Conservation (phyloP, 345 rosid species). For the Gossypium mustelinum region DNA sequence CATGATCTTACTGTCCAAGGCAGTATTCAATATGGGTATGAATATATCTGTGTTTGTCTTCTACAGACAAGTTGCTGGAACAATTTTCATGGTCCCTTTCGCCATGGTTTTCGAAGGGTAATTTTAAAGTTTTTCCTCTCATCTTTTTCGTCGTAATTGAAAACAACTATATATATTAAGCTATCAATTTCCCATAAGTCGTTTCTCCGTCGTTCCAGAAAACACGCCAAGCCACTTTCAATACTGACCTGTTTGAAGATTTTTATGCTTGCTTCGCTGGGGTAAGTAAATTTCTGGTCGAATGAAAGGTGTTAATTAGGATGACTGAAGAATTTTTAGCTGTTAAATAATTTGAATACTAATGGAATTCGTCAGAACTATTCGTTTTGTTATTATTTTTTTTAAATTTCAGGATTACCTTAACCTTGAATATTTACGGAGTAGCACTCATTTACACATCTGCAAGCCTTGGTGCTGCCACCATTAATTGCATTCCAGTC, state of each 20-base stretch:
- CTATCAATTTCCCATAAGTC: neutral
- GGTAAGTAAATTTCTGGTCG: slow-evolving; percentile 4
- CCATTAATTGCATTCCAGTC: slow-evolving; percentile 19
- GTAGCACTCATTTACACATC: slow-evolving; percentile 20
- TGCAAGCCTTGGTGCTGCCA: slow-evolving; percentile 17
- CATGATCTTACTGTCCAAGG: slow-evolving; percentile 25
- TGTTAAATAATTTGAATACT: neutral
- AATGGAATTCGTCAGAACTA: neutral
- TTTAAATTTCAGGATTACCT: slow-evolving; percentile 14
- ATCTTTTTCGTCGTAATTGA: neutral
- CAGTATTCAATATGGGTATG: slow-evolving; percentile 23
- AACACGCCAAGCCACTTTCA: slow-evolving; percentile 9
- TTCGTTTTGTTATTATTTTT: neutral
- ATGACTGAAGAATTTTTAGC: too few species aligned
- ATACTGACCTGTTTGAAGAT: slow-evolving; percentile 15
- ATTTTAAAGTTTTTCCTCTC: neutral
- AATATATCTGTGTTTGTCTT: slow-evolving; percentile 24
- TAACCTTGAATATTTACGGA: slow-evolving; percentile 11
- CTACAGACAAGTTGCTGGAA: slow-evolving; percentile 24
- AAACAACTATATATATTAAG: too few species aligned
- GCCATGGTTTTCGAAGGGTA: slow-evolving; percentile 13
- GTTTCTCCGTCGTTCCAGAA: slow-evolving; percentile 4
- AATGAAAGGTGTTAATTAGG: too few species aligned
- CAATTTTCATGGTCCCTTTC: slow-evolving; percentile 19
- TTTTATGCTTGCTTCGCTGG: slow-evolving; percentile 21